A percentile compares a stretch with the other conserved stretches of the same genome.
These are phyloP conservation scores for Aspergillus arachidicola DNA, from an alignment of 2,329 filamentous ascomycete species.

Conservation along the genomic window DNA sequence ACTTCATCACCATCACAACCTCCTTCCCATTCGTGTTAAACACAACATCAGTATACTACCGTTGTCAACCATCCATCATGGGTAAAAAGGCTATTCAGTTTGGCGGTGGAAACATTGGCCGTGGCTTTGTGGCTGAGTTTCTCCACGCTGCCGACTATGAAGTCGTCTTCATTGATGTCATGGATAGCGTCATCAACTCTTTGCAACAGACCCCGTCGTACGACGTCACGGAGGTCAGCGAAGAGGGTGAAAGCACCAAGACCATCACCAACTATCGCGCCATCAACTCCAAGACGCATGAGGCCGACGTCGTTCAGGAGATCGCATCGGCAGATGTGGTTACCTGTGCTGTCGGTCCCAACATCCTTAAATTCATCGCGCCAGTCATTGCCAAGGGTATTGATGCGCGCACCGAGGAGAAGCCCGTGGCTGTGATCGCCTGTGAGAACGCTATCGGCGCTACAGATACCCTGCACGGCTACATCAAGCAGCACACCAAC, in stretches of 20 bases:
- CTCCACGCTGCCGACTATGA: slow-evolving; percentile 94
- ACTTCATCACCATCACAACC: slow-evolving; percentile 1
- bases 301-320: slow-evolving; percentile 78
- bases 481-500: slow-evolving; percentile 78
- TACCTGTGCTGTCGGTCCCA: slow-evolving; percentile 95
- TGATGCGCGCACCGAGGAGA: slow-evolving; percentile 66
- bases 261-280: slow-evolving; percentile 94
- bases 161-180: slow-evolving; percentile 94
- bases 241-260: slow-evolving; percentile 77
- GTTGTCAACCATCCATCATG: slow-evolving; percentile 31
- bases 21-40: not conserved
- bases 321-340: slow-evolving; percentile 87
- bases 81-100: slow-evolving; percentile 78
- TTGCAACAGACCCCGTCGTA: slow-evolving; percentile 78
- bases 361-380: slow-evolving; percentile 94
- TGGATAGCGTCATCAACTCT: slow-evolving; percentile 76
- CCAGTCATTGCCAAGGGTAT: slow-evolving; percentile 95
- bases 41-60: not conserved
- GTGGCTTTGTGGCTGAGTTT: slow-evolving; percentile 87
- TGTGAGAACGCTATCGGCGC: slow-evolving; percentile 98
- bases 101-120: slow-evolving; percentile 83
- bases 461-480: slow-evolving; percentile 80
- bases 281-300: slow-evolving; percentile 89
- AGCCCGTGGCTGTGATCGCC: slow-evolving; percentile 86
- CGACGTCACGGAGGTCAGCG: slow-evolving; percentile 89